These are phyloP conservation scores for Pleurotus giganteus DNA, from an alignment of 768 basidiomycete genomes.

Conservation along the genomic window DNA sequence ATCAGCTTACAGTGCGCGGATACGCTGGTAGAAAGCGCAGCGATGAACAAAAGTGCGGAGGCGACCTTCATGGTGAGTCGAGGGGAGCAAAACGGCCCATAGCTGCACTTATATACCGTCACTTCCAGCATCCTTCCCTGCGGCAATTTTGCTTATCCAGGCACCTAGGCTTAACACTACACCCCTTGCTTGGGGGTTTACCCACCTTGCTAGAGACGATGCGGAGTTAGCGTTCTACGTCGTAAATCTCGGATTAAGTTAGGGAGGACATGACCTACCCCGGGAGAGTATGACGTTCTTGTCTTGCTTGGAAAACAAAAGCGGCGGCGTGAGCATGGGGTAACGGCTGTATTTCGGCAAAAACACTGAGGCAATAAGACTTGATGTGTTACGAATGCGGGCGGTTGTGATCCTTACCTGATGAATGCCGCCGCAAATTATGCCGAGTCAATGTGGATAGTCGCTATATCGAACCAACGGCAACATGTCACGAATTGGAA, in stretches of 20 bases:
- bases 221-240: not conserved
- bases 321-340: too few relatives aligned
- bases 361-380: too few relatives aligned
- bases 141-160: not conserved
- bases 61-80: not conserved
- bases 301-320: not conserved
- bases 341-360: too few relatives aligned
- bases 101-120: not conserved
- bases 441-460: too few relatives aligned
- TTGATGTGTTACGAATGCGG: too few relatives aligned
- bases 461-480: too few relatives aligned
- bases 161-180: not conserved
- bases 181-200: not conserved
- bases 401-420: too few relatives aligned
- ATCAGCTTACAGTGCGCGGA: constrained; percentile 17
- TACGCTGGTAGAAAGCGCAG: not conserved
- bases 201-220: not conserved
- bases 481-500: too few relatives aligned
- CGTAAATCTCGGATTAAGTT: not conserved
- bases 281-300: not conserved
- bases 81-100: not conserved
- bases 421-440: not conserved
- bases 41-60: not conserved
- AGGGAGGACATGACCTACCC: not conserved
- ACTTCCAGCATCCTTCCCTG: not conserved